Conservation (phyloP, 2,329 filamentous ascomycete genomes). For the Xylariomycetidae sp. region DNA sequence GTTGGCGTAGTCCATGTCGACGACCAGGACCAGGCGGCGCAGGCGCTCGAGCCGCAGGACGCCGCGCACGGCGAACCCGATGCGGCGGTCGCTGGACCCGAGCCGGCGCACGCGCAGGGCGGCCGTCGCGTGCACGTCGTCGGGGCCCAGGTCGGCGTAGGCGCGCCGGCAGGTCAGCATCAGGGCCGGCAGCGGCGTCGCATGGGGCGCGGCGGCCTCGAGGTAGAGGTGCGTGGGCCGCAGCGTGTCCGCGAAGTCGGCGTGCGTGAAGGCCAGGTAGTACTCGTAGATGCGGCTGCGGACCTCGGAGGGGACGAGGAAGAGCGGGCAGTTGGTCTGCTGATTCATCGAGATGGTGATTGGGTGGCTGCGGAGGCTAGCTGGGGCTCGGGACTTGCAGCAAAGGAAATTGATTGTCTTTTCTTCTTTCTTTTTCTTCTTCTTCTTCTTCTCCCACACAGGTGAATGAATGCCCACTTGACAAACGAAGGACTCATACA, state of each 20-base stretch:
- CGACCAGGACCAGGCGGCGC: slow-evolving; percentile 18
- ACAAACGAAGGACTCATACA: too few species aligned
- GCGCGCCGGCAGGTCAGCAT: slow-evolving; percentile 17
- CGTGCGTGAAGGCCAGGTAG: slow-evolving; percentile 16
- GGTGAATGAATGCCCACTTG: too few species aligned
- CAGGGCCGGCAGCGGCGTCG: slow-evolving; percentile 13
- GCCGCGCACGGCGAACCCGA: slow-evolving; percentile 27
- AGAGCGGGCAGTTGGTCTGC: slow-evolving; percentile 12
- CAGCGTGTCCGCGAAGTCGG: slow-evolving; percentile 18
- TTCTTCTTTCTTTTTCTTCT: too few species aligned
- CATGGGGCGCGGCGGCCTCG: slow-evolving; percentile 6
- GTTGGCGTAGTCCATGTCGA: slow-evolving; percentile 23
- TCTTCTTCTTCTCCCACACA: too few species aligned
- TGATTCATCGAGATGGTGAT: too few species aligned
- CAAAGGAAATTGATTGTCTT: too few species aligned
- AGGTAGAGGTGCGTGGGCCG: slow-evolving; percentile 15
- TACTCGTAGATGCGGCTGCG: slow-evolving; percentile 20
- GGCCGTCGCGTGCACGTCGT: slow-evolving; percentile 21
- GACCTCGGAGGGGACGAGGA: slow-evolving; percentile 16
- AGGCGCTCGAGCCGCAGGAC: slow-evolving; percentile 22
- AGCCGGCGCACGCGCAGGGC: slow-evolving; percentile 20
- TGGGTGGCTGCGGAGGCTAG: too few species aligned
- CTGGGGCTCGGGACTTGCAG: too few species aligned
- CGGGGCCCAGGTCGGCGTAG: slow-evolving; percentile 14
- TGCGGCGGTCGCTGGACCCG: slow-evolving; percentile 15